Conservation (phyloP, 2,329 filamentous ascomycete genomes). For the Aspergillus aculeatus region DNA sequence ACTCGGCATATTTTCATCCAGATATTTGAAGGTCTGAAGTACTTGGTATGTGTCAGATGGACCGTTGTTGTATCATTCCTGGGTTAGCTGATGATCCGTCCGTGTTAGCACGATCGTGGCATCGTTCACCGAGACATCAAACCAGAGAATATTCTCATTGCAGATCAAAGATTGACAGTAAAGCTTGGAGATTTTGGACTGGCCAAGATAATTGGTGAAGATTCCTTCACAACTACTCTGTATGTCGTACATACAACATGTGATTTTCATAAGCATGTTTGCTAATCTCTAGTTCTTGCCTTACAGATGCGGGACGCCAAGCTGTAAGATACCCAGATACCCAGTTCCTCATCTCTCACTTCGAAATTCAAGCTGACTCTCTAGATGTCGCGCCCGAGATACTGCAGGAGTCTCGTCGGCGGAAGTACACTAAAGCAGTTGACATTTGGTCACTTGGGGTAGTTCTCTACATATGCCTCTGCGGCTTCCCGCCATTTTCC, state of each 20-base stretch:
- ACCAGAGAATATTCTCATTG: slow-evolving; percentile 89
- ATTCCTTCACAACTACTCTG: slow-evolving; percentile 94
- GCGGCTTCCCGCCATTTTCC: slow-evolving; percentile 94
- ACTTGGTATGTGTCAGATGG: slow-evolving; percentile 64
- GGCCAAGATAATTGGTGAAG: slow-evolving; percentile 97
- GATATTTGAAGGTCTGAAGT: slow-evolving; percentile 90
- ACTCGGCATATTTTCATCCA: slow-evolving; percentile 85
- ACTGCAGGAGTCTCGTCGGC: slow-evolving; percentile 73
- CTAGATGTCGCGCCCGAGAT: slow-evolving; percentile 91
- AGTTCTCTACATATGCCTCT: slow-evolving; percentile 94
- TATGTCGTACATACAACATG: slow-evolving; percentile 42
- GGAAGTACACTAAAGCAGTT: slow-evolving; percentile 91
- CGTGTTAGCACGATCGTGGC: slow-evolving; percentile 80
- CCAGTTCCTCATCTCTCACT: neutral
- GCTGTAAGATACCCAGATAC: slow-evolving; percentile 57
- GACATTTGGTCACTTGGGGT: slow-evolving; percentile 98
- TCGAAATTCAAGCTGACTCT: slow-evolving; percentile 15
- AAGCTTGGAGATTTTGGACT: slow-evolving; percentile 96
- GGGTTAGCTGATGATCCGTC: neutral
- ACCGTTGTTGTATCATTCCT: neutral
- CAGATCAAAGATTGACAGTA: slow-evolving; percentile 78
- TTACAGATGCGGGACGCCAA: slow-evolving; percentile 78
- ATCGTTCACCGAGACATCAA: slow-evolving; percentile 98
- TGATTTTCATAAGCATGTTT: neutral
- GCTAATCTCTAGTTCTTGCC: slow-evolving; percentile 13